Evolutionary conservation across 169 alveolate species (phyloP), one percentile per base, ranked within the genome.

Genomic region (Plasmodium berghei): DNA sequence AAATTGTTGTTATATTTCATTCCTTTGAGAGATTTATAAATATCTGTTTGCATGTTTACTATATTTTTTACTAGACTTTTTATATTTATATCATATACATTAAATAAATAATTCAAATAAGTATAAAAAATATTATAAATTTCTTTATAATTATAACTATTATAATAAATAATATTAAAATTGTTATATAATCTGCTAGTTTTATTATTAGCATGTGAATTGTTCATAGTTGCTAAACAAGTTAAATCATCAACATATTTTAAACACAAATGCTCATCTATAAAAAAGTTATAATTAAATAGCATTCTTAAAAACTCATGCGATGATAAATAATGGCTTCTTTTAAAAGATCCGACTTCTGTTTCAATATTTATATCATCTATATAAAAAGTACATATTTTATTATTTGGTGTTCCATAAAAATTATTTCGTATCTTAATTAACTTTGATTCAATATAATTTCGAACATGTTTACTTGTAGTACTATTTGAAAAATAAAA

Each of bases 141-240:
- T 67, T 83, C 90, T 45, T 55, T 83, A 56, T 83, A 83, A 46
- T 83, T 83, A 56, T 83, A 83, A 52, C 66, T 83, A 56, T 83
- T 83, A 48, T 83, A 83, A 62, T 83, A 83, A 6, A 83, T 67
- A 42, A 83, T 83, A 67, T 67, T 83, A 42, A 83, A 83, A 26
- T 83, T 83, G 62, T 83, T 83, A 45, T 55, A 83, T 20, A 83
- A 42, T 54, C 90, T n/a, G 16, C 73, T 56, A 40, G 61, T 55
- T 18, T n/a, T 9, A 6, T 56, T 66, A 22, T 71, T 83, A 9
- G 70, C 18, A 22, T 83, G 69, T 16, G 90, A 48, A 34, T 83
- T 83, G n/a, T 83, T 83, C 83, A 83, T 83, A 26, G 85, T 83
- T n/a, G 85, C 90, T 54, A 83, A 46, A 67, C 90, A 83, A 0